phyloP scores from a whole-genome alignment of 176 grass and related monocot genomes.

The Alloteropsis semialata region DNA sequence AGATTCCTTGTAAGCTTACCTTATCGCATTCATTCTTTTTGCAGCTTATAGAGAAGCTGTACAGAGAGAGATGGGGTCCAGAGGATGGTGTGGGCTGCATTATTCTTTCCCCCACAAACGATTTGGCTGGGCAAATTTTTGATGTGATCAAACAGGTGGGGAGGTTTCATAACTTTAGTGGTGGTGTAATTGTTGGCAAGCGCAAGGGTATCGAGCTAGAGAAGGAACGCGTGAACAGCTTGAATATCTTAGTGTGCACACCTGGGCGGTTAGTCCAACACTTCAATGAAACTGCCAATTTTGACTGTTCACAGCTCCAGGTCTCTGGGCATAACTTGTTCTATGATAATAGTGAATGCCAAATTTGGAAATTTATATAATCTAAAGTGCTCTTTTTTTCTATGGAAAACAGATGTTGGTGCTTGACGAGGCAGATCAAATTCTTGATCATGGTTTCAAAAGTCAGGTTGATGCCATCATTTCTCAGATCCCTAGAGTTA shows the following conservation, averaged over 20 bases:
- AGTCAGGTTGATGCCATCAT: conserved; percentile 68
- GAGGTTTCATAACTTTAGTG: conserved; percentile 59
- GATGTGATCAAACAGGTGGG: conserved; percentile 55
- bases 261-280: conserved; percentile 92
- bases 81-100: conserved; percentile 83
- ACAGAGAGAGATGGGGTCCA: conserved; percentile 60
- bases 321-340: conserved; percentile 45
- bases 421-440: conserved; percentile 95
- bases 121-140: conserved; percentile 89
- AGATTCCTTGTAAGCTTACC: not conserved
- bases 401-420: conserved; percentile 76
- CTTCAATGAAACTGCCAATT: conserved; percentile 76
- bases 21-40: not conserved
- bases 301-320: conserved; percentile 89
- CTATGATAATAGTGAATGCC: not conserved
- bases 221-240: conserved; percentile 62
- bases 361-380: not conserved
- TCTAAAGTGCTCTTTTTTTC: conserved; percentile 23
- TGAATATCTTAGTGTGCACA: conserved; percentile 91
- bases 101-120: conserved; percentile 76
- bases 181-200: conserved; percentile 65
- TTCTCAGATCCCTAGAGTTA: conserved; percentile 62
- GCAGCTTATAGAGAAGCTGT: conserved; percentile 86
- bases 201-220: conserved; percentile 73
- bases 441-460: conserved; percentile 77